These are phyloP conservation scores for Phytopythium vexans DNA, from an alignment of 352 stramenopile species.

Conservation along the genomic window DNA sequence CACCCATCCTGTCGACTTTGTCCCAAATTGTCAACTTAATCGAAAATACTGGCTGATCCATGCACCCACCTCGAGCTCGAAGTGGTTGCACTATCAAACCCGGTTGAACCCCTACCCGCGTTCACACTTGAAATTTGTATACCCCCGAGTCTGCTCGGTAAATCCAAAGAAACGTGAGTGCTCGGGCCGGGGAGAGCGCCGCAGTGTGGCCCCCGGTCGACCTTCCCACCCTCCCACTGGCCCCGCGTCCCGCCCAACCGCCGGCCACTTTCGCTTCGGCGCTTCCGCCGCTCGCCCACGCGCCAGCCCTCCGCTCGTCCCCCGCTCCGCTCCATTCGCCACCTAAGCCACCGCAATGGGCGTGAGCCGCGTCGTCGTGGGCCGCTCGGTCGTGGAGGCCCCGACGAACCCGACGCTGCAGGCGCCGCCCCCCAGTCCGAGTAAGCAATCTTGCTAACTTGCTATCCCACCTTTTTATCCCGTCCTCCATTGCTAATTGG, in stretches of 20 bases:
- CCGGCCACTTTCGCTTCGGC: too few relatives aligned
- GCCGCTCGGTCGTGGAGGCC: neutral
- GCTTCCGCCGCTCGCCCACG: neutral
- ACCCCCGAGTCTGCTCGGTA: neutral
- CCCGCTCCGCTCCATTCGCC: neutral
- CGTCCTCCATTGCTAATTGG: neutral
- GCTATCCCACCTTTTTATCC: neutral
- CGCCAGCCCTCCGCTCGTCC: neutral
- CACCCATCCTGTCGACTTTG: too few relatives aligned
- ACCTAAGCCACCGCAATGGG: neutral
- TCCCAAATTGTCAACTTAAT: neutral
- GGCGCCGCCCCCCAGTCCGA: neutral
- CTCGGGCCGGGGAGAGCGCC: too few relatives aligned
- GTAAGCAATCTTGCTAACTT: neutral
- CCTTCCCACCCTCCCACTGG: too few relatives aligned
- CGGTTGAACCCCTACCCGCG: conserved; percentile 2
- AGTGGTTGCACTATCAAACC: neutral
- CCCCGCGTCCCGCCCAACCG: too few relatives aligned
- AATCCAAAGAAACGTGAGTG: conserved; percentile 1
- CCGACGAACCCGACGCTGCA: neutral
- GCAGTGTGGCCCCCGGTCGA: too few relatives aligned
- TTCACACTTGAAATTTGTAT: neutral
- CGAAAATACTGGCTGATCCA: neutral
- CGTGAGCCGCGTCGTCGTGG: conserved; percentile 2
- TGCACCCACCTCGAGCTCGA: too few relatives aligned